A percentile compares a stretch with the other conserved stretches of the same genome.
Conservation (phyloP, 768 basidiomycete species). For the Tylopilus intermedius region DNA sequence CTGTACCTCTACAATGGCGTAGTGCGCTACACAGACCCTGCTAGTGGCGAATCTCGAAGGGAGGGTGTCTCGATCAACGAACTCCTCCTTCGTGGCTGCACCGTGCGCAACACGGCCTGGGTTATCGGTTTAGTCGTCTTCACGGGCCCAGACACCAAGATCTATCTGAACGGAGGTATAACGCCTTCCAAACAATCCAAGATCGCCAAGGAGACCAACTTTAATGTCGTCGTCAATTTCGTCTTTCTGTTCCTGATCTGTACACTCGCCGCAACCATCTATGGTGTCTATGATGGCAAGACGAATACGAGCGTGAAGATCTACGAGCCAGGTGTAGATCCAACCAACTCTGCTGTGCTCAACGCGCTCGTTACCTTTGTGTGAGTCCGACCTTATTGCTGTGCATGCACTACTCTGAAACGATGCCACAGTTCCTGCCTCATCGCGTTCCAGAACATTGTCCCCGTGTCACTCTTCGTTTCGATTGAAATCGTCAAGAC, state of each 20-base stretch:
- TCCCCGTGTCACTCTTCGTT: constrained; percentile 93
- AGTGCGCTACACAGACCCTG: constrained; percentile 61
- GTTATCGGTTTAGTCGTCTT: constrained; percentile 91
- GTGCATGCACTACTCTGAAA: constrained; percentile 1
- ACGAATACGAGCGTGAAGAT: constrained; percentile 60
- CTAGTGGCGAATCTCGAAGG: constrained; percentile 47
- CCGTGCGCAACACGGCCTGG: constrained; percentile 87
- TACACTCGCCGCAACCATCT: constrained; percentile 65
- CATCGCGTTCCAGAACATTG: constrained; percentile 96
- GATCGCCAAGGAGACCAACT: constrained; percentile 98
- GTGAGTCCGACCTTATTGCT: constrained; percentile 44
- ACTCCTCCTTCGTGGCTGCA: constrained; percentile 85
- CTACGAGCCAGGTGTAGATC: constrained; percentile 65
- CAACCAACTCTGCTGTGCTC: constrained; percentile 55
- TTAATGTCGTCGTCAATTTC: constrained; percentile 96
- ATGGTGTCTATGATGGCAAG: constrained; percentile 62
- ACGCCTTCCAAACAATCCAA: constrained; percentile 96
- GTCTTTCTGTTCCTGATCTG: constrained; percentile 74
- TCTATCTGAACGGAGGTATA: constrained; percentile 86
- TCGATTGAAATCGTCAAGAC: constrained; percentile 98
- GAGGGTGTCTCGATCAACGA: constrained; percentile 88
- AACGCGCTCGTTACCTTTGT: constrained; percentile 87
- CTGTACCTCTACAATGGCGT: constrained; percentile 88
- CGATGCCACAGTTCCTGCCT: constrained; percentile 65
- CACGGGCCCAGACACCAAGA: constrained; percentile 90